phyloP scores from a whole-genome alignment of 2,329 filamentous ascomycete genomes.

The Scedosporium dehoogii region DNA sequence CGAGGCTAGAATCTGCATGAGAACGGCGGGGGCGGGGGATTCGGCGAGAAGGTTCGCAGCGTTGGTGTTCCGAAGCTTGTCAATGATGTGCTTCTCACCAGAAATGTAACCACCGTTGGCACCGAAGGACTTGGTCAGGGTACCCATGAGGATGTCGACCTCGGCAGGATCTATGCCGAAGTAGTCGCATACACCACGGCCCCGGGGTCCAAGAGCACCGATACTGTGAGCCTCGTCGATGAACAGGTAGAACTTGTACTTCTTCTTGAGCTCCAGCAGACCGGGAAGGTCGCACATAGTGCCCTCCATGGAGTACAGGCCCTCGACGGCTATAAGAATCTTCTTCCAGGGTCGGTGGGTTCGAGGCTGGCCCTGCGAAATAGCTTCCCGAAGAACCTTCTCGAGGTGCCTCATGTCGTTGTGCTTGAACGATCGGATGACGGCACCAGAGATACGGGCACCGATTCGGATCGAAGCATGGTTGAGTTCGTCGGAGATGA shows the following conservation, averaged over 20 bases:
- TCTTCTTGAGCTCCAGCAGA: conserved; percentile 75
- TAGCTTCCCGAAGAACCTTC: conserved; percentile 75
- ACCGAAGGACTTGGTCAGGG: conserved; percentile 94
- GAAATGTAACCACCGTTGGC: conserved; percentile 96
- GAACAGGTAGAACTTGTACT: conserved; percentile 95
- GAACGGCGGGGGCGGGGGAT: conserved; percentile 74
- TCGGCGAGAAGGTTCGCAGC: conserved; percentile 82
- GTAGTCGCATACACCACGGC: conserved; percentile 93
- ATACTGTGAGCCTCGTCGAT: conserved; percentile 95
- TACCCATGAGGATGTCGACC: conserved; percentile 96
- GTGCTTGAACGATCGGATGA: conserved; percentile 95
- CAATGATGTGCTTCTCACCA: conserved; percentile 80
- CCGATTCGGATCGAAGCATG: conserved; percentile 96
- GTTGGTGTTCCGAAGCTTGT: conserved; percentile 80
- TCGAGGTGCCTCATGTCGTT: conserved; percentile 91
- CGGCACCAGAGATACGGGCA: conserved; percentile 84
- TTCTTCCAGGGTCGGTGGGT: conserved; percentile 99
- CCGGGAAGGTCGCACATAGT: conserved; percentile 97
- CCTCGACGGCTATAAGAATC: conserved; percentile 92
- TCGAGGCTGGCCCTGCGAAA: conserved; percentile 91
- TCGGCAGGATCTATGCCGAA: conserved; percentile 82
- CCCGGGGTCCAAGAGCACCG: conserved; percentile 78
- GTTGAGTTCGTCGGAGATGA: conserved; percentile 96
- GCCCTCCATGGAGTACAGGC: conserved; percentile 98
- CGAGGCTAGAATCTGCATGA: conserved; percentile 82